Evolutionary conservation across 129 eudicot species (phyloP).

Genomic region (Flaveria sonorensis): DNA sequence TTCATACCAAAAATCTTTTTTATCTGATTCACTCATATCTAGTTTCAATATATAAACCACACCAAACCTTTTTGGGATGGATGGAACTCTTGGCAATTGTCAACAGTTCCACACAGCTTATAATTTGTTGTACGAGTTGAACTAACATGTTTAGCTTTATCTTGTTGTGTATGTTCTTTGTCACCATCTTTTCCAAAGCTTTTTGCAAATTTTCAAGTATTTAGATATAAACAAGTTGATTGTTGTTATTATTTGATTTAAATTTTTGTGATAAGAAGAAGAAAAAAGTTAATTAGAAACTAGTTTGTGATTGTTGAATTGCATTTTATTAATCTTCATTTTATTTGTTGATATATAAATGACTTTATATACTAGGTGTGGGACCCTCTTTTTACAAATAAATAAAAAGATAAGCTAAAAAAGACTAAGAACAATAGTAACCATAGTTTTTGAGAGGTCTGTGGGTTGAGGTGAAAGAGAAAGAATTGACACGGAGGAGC

Average conservation of each 20-base stretch:
- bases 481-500: too few relatives aligned
- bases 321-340: too few relatives aligned
- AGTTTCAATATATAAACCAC: background rate
- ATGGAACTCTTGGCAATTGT: background rate
- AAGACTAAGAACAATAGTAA: too few relatives aligned
- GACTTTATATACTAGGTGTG: too few relatives aligned
- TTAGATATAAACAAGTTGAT: background rate
- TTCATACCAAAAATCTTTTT: background rate
- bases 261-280: background rate
- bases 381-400: too few relatives aligned
- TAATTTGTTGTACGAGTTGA: background rate
- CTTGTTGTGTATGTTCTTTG: background rate
- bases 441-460: too few relatives aligned
- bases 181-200: background rate
- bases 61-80: too few relatives aligned
- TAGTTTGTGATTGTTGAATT: background rate
- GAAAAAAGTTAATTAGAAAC: background rate
- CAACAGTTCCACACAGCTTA: background rate
- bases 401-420: too few relatives aligned
- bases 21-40: background rate
- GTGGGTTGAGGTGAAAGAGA: too few relatives aligned
- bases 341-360: too few relatives aligned
- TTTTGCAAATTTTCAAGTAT: background rate
- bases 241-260: background rate
- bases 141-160: background rate